Evolutionary conservation across 495 filamentous ascomycete genomes (phyloP).

Genomic region (Podospora anserina): DNA sequence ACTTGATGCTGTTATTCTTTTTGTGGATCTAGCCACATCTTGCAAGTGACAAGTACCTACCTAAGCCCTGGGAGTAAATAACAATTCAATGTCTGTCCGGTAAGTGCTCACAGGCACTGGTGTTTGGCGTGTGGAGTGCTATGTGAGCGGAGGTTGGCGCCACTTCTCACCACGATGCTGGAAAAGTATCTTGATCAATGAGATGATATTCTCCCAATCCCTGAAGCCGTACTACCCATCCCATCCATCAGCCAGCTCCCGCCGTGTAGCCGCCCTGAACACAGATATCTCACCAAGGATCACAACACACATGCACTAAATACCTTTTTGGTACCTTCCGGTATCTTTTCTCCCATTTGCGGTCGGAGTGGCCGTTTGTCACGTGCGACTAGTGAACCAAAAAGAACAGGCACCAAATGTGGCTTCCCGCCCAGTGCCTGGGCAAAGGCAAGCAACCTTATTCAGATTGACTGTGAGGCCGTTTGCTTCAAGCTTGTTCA

Average conservation of each 20-base stretch:
- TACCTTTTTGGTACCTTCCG: background rate
- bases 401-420: background rate
- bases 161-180: background rate
- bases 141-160: background rate
- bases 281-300: background rate
- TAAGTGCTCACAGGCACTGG: background rate
- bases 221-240: too few species aligned
- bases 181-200: too few species aligned
- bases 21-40: background rate
- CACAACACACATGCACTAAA: background rate
- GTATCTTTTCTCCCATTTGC: background rate
- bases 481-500: slow-evolving; percentile 12
- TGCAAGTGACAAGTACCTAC: background rate
- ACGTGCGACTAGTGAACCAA: background rate
- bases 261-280: background rate
- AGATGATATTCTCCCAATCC: too few species aligned
- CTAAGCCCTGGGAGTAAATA: background rate
- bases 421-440: background rate
- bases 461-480: slow-evolving; percentile 13
- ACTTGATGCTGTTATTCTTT: background rate
- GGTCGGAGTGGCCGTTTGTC: slow-evolving; percentile 7
- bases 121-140: background rate
- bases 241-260: background rate
- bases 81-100: background rate
- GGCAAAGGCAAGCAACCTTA: slow-evolving; percentile 21